Conservation (phyloP, 306 rosid genomes). For the Quillaja saponaria region DNA sequence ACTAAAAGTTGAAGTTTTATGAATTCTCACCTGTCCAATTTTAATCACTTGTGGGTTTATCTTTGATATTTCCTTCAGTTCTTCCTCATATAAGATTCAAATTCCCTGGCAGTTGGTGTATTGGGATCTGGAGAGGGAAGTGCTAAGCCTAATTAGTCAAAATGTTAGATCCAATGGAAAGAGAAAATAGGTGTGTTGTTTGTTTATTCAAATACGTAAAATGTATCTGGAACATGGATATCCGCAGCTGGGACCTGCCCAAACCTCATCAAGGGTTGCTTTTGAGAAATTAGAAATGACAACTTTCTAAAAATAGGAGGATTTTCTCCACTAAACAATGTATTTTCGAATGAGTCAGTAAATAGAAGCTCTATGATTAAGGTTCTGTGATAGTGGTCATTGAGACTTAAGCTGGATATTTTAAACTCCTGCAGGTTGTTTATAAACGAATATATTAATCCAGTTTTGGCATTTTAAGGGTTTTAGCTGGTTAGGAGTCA, state of each 20-base stretch:
- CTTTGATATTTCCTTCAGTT: too few species aligned
- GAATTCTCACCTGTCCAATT: neutral
- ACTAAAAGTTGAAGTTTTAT: slow-evolving; percentile 2
- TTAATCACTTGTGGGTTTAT: neutral
- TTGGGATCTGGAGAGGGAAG: too few species aligned
- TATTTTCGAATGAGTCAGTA: slow-evolving; percentile 1
- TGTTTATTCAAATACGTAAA: too few species aligned
- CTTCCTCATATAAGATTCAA: too few species aligned
- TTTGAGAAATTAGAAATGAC: slow-evolving; percentile 15
- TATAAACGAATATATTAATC: slow-evolving; percentile 7
- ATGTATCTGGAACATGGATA: too few species aligned
- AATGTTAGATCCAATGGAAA: too few species aligned
- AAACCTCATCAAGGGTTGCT: slow-evolving; percentile 17
- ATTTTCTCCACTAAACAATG: slow-evolving; percentile 30
- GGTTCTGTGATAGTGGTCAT: slow-evolving; percentile 6
- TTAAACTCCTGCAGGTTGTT: slow-evolving; percentile 19
- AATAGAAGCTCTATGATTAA: too few species aligned
- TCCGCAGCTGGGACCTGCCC: slow-evolving; percentile 11
- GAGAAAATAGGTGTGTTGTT: too few species aligned
- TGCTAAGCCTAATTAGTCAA: too few species aligned
- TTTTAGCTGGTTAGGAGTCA: slow-evolving; percentile 32
- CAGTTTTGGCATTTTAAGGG: neutral
- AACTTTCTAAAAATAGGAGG: slow-evolving; percentile 23
- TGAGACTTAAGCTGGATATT: slow-evolving; percentile 7
- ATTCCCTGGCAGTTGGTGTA: too few species aligned